A percentile compares a stretch with the other conserved stretches of the same genome.
phyloP scores from a whole-genome alignment of 257 asterid species.

The Solanum microdontum region DNA sequence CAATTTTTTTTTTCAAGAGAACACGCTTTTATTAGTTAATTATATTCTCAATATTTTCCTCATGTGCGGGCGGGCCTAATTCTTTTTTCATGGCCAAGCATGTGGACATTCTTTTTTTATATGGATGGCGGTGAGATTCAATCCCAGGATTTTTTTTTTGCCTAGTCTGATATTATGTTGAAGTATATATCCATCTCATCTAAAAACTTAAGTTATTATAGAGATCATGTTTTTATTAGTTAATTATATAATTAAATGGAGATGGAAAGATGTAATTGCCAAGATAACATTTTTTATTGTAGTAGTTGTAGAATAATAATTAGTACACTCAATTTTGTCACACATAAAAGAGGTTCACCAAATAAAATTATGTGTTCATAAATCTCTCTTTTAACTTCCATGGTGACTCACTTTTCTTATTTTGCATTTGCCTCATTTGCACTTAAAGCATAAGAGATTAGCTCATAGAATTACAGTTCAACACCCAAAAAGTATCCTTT shows the following conservation, averaged over 20 bases:
- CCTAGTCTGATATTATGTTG: too few species aligned
- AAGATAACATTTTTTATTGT: not conserved
- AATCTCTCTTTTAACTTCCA: too few species aligned
- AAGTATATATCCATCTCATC: not conserved
- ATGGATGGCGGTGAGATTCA: not conserved
- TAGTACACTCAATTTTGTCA: not conserved
- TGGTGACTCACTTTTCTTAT: not conserved
- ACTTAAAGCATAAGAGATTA: not conserved
- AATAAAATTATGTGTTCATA: not conserved
- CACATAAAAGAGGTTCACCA: not conserved
- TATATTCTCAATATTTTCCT: too few species aligned
- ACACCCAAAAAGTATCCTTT: not conserved
- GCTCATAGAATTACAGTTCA: not conserved
- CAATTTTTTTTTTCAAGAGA: not conserved
- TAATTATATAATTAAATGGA: not conserved
- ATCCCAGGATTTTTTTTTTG: rapidly evolving
- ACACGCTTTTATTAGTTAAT: too few species aligned
- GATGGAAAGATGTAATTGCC: not conserved
- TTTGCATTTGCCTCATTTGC: not conserved
- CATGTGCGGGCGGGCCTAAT: rapidly evolving
- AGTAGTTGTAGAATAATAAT: not conserved
- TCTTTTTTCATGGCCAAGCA: not conserved
- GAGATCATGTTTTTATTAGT: not conserved
- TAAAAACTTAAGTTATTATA: rapidly evolving
- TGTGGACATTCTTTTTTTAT: too few species aligned